These are phyloP conservation scores for Wallacemonas sp. DNA, from an alignment of 208 protist species.

Conservation along the genomic window DNA sequence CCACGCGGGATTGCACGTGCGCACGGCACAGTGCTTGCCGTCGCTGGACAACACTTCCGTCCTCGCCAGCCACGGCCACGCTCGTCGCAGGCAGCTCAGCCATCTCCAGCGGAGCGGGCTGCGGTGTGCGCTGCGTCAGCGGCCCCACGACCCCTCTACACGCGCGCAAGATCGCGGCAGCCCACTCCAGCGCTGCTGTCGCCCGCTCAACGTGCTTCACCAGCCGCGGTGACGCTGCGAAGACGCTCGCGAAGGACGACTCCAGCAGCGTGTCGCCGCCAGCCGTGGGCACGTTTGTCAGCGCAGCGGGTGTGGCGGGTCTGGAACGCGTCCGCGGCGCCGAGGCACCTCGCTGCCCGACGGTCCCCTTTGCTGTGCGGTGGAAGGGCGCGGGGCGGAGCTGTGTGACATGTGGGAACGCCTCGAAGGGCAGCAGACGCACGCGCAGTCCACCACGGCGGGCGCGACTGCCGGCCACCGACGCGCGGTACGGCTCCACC, in stretches of 20 bases:
- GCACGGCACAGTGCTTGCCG: constrained; percentile 50
- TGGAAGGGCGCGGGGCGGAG: constrained; percentile 49
- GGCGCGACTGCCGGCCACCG: constrained; percentile 31
- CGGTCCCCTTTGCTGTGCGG: background rate
- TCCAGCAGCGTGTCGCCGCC: constrained; percentile 16
- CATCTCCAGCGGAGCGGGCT: background rate
- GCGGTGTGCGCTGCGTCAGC: constrained; percentile 7
- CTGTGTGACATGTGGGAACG: constrained; percentile 61
- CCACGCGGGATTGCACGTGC: constrained; percentile 53
- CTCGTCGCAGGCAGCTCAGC: background rate
- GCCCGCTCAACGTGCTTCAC: constrained; percentile 55
- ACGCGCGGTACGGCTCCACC: constrained; percentile 38
- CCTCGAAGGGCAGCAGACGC: constrained; percentile 75
- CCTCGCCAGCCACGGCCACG: background rate
- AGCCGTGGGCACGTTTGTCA: background rate
- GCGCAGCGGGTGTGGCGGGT: background rate
- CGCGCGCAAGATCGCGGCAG: constrained; percentile 37
- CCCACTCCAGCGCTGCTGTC: constrained; percentile 58
- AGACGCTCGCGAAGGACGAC: constrained; percentile 42
- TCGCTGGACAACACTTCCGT: background rate
- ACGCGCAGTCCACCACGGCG: constrained; percentile 53
- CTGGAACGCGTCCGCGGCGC: background rate
- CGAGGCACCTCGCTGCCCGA: background rate
- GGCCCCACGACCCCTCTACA: constrained; percentile 30
- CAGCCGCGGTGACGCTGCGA: constrained; percentile 38